Conservation (phyloP, 371 early-diverging fungal species). For the Rhizopus arrhizus region DNA sequence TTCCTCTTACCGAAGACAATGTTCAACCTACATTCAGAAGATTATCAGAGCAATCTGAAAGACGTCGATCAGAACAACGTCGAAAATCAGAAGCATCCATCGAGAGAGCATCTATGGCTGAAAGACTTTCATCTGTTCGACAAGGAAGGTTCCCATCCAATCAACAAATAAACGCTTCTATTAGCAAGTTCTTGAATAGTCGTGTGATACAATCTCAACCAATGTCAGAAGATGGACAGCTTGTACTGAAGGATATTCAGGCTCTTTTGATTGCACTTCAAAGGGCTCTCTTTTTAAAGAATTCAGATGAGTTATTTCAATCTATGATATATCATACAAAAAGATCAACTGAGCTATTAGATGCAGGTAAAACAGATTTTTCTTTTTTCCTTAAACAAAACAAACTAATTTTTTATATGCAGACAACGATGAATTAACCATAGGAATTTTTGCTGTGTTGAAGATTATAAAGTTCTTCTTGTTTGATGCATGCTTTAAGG, state of each 20-base stretch:
- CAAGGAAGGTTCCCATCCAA: slow-evolving; percentile 66
- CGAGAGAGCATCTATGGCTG: not conserved
- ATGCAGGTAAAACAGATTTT: not conserved
- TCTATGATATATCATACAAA: slow-evolving; percentile 51
- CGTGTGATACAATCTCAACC: slow-evolving; percentile 16
- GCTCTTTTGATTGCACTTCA: slow-evolving; percentile 45
- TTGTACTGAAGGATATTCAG: slow-evolving; percentile 46
- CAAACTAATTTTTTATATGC: not conserved
- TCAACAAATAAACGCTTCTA: slow-evolving; percentile 34
- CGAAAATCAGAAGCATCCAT: slow-evolving; percentile 4
- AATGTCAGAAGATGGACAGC: slow-evolving; percentile 52
- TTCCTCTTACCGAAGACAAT: not conserved
- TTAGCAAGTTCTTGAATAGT: slow-evolving; percentile 10
- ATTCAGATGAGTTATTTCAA: slow-evolving; percentile 61
- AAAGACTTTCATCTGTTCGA: slow-evolving; percentile 35
- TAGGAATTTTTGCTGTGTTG: not conserved
- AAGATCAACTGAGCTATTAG: not conserved
- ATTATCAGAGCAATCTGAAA: slow-evolving; percentile 7
- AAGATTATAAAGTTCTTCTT: slow-evolving; percentile 10
- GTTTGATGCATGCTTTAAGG: slow-evolving; percentile 16
- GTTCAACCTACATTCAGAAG: not conserved
- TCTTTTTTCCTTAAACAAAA: not conserved
- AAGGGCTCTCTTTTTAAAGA: slow-evolving; percentile 51
- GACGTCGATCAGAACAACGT: slow-evolving; percentile 1
- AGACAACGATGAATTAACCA: not conserved